Evolutionary conservation across 176 grass and related monocot genomes (phyloP).

Genomic region (Saccharum officinarum): DNA sequence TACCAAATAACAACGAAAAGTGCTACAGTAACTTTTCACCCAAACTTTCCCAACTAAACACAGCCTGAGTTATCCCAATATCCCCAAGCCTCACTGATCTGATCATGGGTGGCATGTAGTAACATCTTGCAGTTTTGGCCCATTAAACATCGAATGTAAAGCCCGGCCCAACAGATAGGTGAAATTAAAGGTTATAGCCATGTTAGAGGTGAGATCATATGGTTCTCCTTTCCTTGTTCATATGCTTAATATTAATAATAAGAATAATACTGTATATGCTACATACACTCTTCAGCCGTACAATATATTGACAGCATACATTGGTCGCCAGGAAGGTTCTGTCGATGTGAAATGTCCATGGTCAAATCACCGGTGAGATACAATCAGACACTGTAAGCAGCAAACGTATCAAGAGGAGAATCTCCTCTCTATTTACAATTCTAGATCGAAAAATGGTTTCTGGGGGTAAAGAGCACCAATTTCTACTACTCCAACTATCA

Average conservation of each 20-base stretch:
- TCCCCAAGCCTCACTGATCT: neutral
- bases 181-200: neutral
- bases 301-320: neutral
- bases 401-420: constrained; percentile 35
- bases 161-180: neutral
- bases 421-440: constrained; percentile 46
- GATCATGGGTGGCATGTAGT: too few relatives aligned
- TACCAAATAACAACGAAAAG: too few relatives aligned
- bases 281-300: neutral
- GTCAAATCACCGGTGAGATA: constrained; percentile 28
- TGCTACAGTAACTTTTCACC: too few relatives aligned
- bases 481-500: constrained; percentile 4
- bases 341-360: neutral
- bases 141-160: neutral
- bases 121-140: neutral
- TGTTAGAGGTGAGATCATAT: neutral
- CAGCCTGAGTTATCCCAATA: neutral
- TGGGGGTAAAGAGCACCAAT: neutral
- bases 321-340: neutral
- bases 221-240: neutral
- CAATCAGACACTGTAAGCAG: constrained; percentile 1
- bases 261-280: neutral
- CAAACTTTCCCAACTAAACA: too few relatives aligned
- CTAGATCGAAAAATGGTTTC: neutral
- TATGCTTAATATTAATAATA: neutral